A percentile compares a stretch with the other conserved stretches of the same genome.
phyloP scores from a whole-genome alignment of 2,329 filamentous ascomycete species.

The Xylaria sp. region DNA sequence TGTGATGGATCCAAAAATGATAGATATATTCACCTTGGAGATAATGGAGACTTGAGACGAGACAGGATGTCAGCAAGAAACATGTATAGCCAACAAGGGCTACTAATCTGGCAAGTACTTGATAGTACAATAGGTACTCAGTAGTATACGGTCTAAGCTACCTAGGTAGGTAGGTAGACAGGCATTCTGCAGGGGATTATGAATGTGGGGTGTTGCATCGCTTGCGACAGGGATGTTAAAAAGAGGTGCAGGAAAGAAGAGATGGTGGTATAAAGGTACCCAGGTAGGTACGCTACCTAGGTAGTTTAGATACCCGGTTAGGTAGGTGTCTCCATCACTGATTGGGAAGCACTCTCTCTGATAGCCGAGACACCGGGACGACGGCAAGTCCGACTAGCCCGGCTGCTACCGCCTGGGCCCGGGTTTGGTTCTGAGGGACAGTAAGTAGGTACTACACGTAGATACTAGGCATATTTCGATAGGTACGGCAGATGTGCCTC shows the following conservation, averaged over 20 bases:
- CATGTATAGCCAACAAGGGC: not conserved
- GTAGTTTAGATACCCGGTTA: slow-evolving; percentile 12
- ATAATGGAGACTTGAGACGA: not conserved
- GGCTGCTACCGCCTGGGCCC: not conserved
- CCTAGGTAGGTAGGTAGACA: not conserved
- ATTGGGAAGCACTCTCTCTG: slow-evolving; percentile 9
- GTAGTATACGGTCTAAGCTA: not conserved
- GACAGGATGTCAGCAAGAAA: slow-evolving; percentile 2
- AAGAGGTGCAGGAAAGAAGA: not conserved
- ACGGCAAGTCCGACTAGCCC: not conserved
- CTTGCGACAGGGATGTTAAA: not conserved
- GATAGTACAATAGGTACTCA: no score
- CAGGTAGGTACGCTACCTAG: no score
- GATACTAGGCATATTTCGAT: not conserved
- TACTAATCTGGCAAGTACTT: slow-evolving; percentile 4
- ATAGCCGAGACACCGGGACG: slow-evolving; percentile 17
- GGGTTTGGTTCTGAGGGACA: not conserved
- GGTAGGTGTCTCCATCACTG: slow-evolving; percentile 5
- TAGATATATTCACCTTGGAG: no score
- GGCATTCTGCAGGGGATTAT: not conserved
- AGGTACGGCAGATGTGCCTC: not conserved
- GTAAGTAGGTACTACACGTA: not conserved
- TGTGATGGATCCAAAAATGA: slow-evolving; percentile 2
- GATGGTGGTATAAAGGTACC: not conserved
- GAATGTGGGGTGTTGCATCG: slow-evolving; percentile 32